Evolutionary conservation across 129 eudicot species (phyloP), one percentile per base, ranked within the genome.

Genomic region (Artemisia annua): DNA sequence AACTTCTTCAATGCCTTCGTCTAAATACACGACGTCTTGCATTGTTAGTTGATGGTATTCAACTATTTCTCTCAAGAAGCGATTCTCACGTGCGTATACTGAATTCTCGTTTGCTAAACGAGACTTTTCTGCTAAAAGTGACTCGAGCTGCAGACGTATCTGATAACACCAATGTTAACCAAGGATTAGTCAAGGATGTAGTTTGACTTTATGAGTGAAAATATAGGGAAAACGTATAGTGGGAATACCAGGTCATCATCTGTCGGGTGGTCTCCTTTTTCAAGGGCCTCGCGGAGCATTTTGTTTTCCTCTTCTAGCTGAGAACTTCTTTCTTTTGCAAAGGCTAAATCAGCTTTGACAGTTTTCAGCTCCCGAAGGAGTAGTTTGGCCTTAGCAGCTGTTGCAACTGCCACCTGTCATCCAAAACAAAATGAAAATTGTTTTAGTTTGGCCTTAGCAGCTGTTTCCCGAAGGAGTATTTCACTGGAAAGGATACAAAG

Each of bases 291-390:
- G 69, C 96, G 75, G n/a, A 89, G 96, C 70, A 83, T 79, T 67
- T 77, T 89, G 62, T 92, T 92, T 83, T 92, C 98, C 67, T 89
- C 98, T 84, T 92, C 96, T 63, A 92, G 74, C 82, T 92, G 98
- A 73, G 95, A 81, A 75, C 98, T 79, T 52, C 96, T 82, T 73
- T 85, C 85, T 72, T 92, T 92, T 18, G 98, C 91, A 80, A 85
- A 89, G 3, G 98, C 88, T 56, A 92, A 77, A 74, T 89, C 98
- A 7, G 98, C 98, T 85, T 92, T 89, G 26, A 85, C 79, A 50
- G 98, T 92, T 75, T 92, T 92, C 72, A 89, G 87, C 80, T 92
- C 96, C 39, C 95, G 89, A 24, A 92, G 88, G 3, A 92, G 92
- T 53, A 92, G 78, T 81, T 92, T 92, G 14, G 98, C 96, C 80